Evolutionary conservation across 2,329 filamentous ascomycete species (phyloP).

Genomic region (Drechmeria coniospora): DNA sequence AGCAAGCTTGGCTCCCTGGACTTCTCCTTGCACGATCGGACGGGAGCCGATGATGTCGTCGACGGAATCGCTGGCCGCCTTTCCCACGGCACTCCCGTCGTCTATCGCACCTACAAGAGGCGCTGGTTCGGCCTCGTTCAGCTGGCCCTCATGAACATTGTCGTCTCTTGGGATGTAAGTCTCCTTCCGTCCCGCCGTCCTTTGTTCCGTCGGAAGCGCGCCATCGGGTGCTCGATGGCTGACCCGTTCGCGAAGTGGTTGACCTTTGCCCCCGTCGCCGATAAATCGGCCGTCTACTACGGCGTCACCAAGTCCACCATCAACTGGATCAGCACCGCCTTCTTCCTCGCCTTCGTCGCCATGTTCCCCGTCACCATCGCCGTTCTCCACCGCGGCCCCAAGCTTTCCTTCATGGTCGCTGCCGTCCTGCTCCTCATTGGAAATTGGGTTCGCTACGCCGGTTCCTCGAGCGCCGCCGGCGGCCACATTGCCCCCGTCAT

Average conservation of each 20-base stretch:
- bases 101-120: conserved; percentile 52
- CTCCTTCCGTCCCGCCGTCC: not conserved
- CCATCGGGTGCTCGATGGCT: not conserved
- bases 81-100: conserved; percentile 12
- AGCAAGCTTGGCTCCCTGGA: conserved; percentile 15
- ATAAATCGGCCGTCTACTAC: conserved; percentile 61
- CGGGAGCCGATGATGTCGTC: conserved; percentile 7
- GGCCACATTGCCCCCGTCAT: conserved; percentile 64
- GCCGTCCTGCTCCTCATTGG: conserved; percentile 62
- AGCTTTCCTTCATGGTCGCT: conserved; percentile 57
- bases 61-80: conserved; percentile 10
- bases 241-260: conserved; percentile 48
- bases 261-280: conserved; percentile 73
- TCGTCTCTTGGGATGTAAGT: conserved; percentile 91
- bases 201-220: not conserved
- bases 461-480: conserved; percentile 35
- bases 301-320: conserved; percentile 56
- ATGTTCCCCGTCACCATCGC: conserved; percentile 60
- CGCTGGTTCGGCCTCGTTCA: conserved; percentile 80
- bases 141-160: conserved; percentile 74
- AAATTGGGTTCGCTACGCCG: conserved; percentile 84
- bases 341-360: conserved; percentile 69
- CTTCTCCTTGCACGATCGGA: conserved; percentile 11
- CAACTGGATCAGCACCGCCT: conserved; percentile 86
- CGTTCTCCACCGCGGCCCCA: conserved; percentile 67